Percentiles rank a stretch among this genome's conserved stretches.
phyloP scores from a whole-genome alignment of 2,329 filamentous ascomycete genomes.

The Xylaria sp. region DNA sequence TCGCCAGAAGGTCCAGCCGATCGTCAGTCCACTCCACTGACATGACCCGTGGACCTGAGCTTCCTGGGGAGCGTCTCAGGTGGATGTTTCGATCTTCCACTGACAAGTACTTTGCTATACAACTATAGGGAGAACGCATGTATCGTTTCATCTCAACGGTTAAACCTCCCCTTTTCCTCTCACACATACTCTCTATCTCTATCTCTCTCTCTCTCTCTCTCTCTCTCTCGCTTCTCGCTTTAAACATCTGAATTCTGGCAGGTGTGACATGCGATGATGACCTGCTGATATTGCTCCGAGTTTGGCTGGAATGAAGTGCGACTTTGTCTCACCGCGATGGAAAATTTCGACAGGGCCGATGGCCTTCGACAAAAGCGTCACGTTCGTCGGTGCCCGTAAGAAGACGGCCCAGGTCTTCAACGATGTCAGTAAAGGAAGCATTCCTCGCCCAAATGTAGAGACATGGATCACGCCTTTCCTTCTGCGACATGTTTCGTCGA shows the following conservation, averaged over 20 bases:
- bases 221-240: too few relatives aligned
- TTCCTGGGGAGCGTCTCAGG: neutral
- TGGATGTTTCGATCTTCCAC: neutral
- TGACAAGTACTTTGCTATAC: too few relatives aligned
- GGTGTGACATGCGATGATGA: conserved; percentile 12
- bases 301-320: conserved; percentile 9
- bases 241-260: too few relatives aligned
- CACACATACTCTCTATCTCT: too few relatives aligned
- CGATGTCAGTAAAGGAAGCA: conserved; percentile 7
- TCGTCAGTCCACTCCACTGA: neutral
- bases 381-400: neutral
- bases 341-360: neutral
- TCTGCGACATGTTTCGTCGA: neutral
- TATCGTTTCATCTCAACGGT: too few relatives aligned
- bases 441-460: conserved; percentile 3
- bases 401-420: conserved; percentile 5
- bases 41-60: too few relatives aligned
- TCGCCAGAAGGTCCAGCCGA: neutral
- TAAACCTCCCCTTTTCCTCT: too few relatives aligned
- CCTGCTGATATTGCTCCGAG: conserved; percentile 1
- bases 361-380: conserved; percentile 5
- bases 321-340: conserved; percentile 11
- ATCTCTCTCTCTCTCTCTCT: too few relatives aligned
- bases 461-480: neutral
- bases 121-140: neutral